Base-by-base conservation (phyloP, 2,329 filamentous ascomycete genomes). In the Aspergillus fijiensis region DNA sequence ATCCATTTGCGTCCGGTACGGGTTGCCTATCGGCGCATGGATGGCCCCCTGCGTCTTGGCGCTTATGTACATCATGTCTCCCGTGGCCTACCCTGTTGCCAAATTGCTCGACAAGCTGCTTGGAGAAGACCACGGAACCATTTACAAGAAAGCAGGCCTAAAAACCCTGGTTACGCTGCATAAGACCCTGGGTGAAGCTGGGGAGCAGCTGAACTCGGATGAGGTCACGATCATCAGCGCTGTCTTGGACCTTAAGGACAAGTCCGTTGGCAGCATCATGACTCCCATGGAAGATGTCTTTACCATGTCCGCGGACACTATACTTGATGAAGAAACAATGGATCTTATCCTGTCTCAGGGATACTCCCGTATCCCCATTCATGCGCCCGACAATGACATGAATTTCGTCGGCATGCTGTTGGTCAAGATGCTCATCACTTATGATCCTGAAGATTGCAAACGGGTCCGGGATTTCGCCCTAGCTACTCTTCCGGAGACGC, bases 221-320 rank as follows among this genome's bases (percentile, higher is more conserved):
- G 95, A 99, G 76, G 95, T 99, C 66, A 98, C 95, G 61, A 99
- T 99, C 74, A 99, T 99, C 76, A 96, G 91, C 66, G 94, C 95
- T 42, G 95, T 98, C 14, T 81, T 99, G 59, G 95, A 99, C 73
- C 82, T 99, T 66, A 99, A 98, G 80, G 93, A 95, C 67, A 99
- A 99, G 80, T 84, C 94, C 0, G 93, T 99, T 6, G 92, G 91
- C 49, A 90, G 87, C 71, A 96, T 99, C 72, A 99, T 99, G 95
- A 99, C 96, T 0, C 95, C 95, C 0, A 98, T 99, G 90, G 88
- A 91, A 50, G 93, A 99, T 72, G 95, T 98, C 52, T 99, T 96
- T 73, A 94, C 90, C 62, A 91, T 99, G 86, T 92, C 92, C n/a
- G 90, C 94, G 55, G 93, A 99, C 70, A 95, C 94, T 4, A 83